Percentiles rank a stretch among this genome's conserved stretches.
Evolutionary conservation across 768 basidiomycete species (phyloP).

Genomic region (Boletus subcaerulescens): DNA sequence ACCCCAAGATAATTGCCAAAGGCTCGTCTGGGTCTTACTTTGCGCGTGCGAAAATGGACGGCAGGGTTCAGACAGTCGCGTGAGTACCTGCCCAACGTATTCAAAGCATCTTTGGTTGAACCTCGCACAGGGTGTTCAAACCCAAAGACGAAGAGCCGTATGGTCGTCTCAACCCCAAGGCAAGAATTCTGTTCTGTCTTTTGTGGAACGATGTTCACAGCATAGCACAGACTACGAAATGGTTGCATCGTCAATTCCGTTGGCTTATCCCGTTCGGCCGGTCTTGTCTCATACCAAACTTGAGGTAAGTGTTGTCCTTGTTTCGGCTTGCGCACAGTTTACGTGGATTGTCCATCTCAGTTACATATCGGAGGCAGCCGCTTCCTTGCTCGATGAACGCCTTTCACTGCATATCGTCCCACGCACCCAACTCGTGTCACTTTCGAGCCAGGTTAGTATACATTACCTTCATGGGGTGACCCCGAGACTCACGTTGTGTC

Average conservation of each 20-base stretch:
- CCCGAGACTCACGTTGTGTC: background rate
- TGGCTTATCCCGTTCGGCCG: slow-evolving; percentile 92
- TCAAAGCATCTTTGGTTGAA: slow-evolving; percentile 1
- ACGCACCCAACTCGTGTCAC: slow-evolving; percentile 75
- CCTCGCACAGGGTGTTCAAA: slow-evolving; percentile 70
- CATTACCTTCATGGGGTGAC: background rate
- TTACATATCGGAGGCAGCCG: slow-evolving; percentile 88
- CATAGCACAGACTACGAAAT: slow-evolving; percentile 71
- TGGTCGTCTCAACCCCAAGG: slow-evolving; percentile 84
- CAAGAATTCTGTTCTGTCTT: slow-evolving; percentile 18
- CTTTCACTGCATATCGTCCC: slow-evolving; percentile 81
- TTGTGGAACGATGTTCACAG: background rate
- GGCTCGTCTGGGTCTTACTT: slow-evolving; percentile 92
- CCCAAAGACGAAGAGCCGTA: slow-evolving; percentile 92
- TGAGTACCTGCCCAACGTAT: slow-evolving; percentile 35
- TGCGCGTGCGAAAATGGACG: slow-evolving; percentile 78
- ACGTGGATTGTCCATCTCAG: slow-evolving; percentile 34
- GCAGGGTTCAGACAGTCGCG: slow-evolving; percentile 77
- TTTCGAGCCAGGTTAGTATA: slow-evolving; percentile 62
- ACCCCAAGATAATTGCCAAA: slow-evolving; percentile 88
- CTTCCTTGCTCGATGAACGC: slow-evolving; percentile 75
- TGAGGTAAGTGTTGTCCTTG: slow-evolving; percentile 49
- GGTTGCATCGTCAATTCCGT: slow-evolving; percentile 83
- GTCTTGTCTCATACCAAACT: slow-evolving; percentile 84
- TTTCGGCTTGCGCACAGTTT: background rate